Conservation (phyloP, 192 early-diverging fungal genomes). For the Umbelopsis vinacea region DNA sequence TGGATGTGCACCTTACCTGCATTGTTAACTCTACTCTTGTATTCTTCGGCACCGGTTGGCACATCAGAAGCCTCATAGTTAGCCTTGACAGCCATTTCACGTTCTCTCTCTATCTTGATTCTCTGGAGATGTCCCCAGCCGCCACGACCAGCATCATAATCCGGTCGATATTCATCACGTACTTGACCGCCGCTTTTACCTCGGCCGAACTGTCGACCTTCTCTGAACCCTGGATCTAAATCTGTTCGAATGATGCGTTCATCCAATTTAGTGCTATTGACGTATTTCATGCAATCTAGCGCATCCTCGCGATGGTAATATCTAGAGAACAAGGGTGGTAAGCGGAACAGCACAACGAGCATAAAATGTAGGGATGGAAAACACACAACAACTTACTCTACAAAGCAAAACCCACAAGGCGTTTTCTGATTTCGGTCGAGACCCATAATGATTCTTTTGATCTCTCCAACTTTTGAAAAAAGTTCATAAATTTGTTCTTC, state of each 20-base stretch:
- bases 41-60: conserved; percentile 56
- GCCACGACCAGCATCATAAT: conserved; percentile 94
- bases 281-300: conserved; percentile 91
- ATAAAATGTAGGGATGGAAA: background rate
- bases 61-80: conserved; percentile 72
- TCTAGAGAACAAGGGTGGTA: conserved; percentile 39
- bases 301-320: conserved; percentile 91
- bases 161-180: conserved; percentile 92
- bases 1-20: background rate
- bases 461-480: conserved; percentile 95
- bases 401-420: conserved; percentile 99
- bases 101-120: conserved; percentile 66
- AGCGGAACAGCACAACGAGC: conserved; percentile 4
- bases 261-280: conserved; percentile 95
- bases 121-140: conserved; percentile 90
- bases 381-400: conserved; percentile 84
- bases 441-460: conserved; percentile 99
- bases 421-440: conserved; percentile 91
- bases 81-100: conserved; percentile 66
- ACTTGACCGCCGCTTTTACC: conserved; percentile 95
- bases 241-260: conserved; percentile 94
- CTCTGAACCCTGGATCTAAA: conserved; percentile 93
- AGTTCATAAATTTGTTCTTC: conserved; percentile 98
- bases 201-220: conserved; percentile 93
- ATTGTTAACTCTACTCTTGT: conserved; percentile 32